Evolutionary conservation across 441 rosid genomes (phyloP).

Genomic region (Bruguiera hainesii): DNA sequence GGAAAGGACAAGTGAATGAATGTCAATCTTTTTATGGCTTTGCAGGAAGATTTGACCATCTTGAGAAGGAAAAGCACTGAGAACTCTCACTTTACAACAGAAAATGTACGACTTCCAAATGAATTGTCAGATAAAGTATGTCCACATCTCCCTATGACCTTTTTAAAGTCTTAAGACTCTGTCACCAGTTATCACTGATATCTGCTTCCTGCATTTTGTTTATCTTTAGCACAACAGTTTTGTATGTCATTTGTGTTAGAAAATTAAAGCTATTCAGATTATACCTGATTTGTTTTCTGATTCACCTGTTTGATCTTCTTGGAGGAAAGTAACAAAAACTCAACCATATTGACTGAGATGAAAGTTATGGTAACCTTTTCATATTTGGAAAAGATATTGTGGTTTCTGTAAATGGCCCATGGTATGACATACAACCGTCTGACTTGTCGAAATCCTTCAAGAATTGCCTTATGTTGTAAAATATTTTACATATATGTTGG

Average conservation of each 20-base stretch:
- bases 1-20: conserved; percentile 5
- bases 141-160: background rate
- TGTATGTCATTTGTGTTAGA: background rate
- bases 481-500: no score
- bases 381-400: no score
- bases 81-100: conserved; percentile 25
- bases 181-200: background rate
- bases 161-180: background rate
- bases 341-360: no score
- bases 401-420: no score
- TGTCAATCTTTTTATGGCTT: conserved; percentile 15
- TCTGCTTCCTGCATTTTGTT: background rate
- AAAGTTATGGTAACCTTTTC: no score
- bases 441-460: no score
- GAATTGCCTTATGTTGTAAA: no score
- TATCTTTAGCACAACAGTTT: background rate
- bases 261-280: no score
- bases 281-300: no score
- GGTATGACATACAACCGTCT: no score
- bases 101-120: conserved; percentile 26
- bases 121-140: conserved; percentile 39
- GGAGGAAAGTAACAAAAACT: no score
- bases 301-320: no score
- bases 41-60: conserved; percentile 35
- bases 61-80: conserved; percentile 25